Evolutionary conservation across 306 rosid genomes (phyloP).

Genomic region (Ceratonia siliqua): DNA sequence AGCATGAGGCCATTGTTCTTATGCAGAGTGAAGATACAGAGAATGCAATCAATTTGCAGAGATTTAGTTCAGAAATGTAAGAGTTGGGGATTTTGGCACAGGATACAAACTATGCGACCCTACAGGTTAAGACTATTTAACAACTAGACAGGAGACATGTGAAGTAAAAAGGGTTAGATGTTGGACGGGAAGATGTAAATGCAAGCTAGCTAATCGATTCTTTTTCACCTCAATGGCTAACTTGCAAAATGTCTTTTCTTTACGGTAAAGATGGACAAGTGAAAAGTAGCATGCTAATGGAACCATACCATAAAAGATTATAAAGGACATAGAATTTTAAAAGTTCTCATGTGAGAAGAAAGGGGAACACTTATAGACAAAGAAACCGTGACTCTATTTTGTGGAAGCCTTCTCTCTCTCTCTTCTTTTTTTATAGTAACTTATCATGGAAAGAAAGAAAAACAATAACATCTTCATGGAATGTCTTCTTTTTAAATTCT

Average conservation of each 20-base stretch:
- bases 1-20: background rate
- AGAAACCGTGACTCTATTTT: conserved; percentile 40
- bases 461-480: conserved; percentile 18
- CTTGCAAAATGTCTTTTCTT: conserved; percentile 34
- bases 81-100: background rate
- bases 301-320: conserved; percentile 3
- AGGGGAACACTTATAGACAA: conserved; percentile 38
- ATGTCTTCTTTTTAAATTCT: conserved; percentile 23
- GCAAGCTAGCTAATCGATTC: conserved; percentile 23
- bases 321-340: conserved; percentile 10
- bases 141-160: conserved; percentile 18
- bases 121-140: background rate
- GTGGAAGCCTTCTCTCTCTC: background rate
- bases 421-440: background rate
- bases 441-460: conserved; percentile 39
- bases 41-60: background rate
- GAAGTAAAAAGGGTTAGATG: conserved; percentile 15
- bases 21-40: background rate
- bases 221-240: conserved; percentile 24
- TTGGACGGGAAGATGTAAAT: background rate
- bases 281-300: conserved; percentile 4
- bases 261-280: conserved; percentile 17
- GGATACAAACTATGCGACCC: background rate
- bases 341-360: conserved; percentile 40
- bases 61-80: background rate